Evolutionary conservation across 1,284 basidiomycete genomes (phyloP).

Genomic region (Ganoderma boninense): DNA sequence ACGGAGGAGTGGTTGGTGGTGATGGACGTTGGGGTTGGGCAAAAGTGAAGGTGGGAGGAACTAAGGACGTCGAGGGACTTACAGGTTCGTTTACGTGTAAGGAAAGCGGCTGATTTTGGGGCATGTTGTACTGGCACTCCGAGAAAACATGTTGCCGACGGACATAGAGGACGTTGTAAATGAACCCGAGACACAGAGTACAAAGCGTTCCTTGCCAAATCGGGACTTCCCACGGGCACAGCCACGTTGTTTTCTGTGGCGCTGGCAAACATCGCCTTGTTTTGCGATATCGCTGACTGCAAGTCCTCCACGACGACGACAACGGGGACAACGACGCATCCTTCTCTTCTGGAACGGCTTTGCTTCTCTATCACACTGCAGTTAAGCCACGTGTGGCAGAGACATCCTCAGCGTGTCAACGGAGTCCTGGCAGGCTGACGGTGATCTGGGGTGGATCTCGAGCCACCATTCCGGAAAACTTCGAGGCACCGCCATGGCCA

Average conservation of each 20-base stretch:
- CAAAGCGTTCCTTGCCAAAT: not conserved
- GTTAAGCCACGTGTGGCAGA: not conserved
- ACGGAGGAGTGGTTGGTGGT: not conserved
- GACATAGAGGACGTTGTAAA: not conserved
- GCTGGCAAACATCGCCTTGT: not conserved
- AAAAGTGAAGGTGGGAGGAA: not conserved
- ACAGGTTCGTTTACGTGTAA: not conserved
- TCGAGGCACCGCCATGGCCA: too few relatives aligned
- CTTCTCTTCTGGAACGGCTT: not conserved
- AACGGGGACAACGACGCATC: not conserved
- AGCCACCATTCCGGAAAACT: too few relatives aligned
- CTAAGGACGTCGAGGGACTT: not conserved
- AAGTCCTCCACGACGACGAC: conserved; percentile 1
- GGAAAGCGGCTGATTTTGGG: not conserved
- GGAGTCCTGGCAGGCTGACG: too few relatives aligned
- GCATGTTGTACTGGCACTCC: conserved; percentile 2
- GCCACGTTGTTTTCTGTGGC: conserved; percentile 4
- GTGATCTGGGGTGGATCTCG: too few relatives aligned
- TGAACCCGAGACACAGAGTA: not conserved
- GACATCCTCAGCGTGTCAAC: not conserved
- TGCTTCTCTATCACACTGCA: not conserved
- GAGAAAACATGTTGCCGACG: conserved; percentile 4
- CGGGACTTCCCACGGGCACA: not conserved
- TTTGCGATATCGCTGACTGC: not conserved
- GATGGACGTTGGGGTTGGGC: not conserved